Conservation (phyloP, 202 grass and related monocot species). For the Elaeis oleifera region DNA sequence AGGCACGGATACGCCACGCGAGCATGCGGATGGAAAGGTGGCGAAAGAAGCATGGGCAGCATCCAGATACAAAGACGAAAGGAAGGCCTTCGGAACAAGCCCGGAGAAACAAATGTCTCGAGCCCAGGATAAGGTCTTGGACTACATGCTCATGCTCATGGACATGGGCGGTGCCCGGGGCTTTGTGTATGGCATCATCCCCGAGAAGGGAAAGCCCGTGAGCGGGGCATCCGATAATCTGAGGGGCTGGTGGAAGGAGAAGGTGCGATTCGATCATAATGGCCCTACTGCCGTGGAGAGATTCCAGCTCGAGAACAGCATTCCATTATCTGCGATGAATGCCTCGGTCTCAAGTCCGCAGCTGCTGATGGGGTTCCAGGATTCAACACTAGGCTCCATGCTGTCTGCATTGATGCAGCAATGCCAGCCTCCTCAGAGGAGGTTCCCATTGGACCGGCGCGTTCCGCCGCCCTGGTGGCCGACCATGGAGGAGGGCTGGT, state of each 20-base stretch:
- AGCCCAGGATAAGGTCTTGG: background rate
- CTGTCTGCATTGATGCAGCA: constrained; percentile 13
- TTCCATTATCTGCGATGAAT: too few species aligned
- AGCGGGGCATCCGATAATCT: constrained; percentile 1
- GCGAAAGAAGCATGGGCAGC: too few species aligned
- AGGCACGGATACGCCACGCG: too few species aligned
- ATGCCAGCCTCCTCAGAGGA: background rate
- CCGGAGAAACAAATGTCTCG: background rate
- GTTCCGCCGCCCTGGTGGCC: constrained; percentile 9
- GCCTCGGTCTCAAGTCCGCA: background rate
- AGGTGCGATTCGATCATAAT: background rate
- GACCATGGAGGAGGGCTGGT: background rate
- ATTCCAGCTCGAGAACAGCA: background rate
- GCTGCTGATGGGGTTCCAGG: background rate
- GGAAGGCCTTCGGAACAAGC: background rate
- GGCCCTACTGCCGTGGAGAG: background rate
- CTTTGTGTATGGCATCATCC: constrained; percentile 8
- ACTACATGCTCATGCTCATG: constrained; percentile 1
- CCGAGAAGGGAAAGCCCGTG: constrained; percentile 2
- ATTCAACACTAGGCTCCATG: background rate
- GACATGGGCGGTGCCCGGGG: background rate
- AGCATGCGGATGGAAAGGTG: too few species aligned
- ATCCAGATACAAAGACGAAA: too few species aligned
- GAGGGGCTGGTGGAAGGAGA: constrained; percentile 12
- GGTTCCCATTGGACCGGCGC: background rate